Base-by-base conservation (phyloP, 1,284 basidiomycete species). In the Volvariella volvacea region DNA sequence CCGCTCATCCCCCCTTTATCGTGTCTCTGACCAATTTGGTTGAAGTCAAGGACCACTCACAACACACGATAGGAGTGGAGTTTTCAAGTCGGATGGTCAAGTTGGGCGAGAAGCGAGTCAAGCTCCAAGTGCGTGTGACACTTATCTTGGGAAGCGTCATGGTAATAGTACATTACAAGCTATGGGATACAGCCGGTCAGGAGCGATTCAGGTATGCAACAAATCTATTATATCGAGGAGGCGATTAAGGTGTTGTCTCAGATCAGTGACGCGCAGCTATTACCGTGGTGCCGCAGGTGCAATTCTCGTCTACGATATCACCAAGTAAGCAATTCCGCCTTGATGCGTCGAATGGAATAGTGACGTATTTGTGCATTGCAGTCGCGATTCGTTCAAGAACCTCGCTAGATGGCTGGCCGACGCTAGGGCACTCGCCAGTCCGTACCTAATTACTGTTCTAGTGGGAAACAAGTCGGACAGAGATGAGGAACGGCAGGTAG, bases 171-270 rank as follows among this genome's bases (percentile, higher is more conserved):
- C 44, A 52, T 57, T 12, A 28, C 25, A 12, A 96, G 88, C 68
- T 96, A 43, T 97, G 93, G 93, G 93, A 96, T 65, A 96, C 92
- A n/a, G 92, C 92, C 31, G 92, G 92, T 15, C 93, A 96, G 66
- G 93, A 96, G 65, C 76, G 93, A 50, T 96, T 96, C 62, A 78
- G 91, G 80, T 88, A 49, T 46, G 73, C 45, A 37, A 39, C 46
- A 17, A 22, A 37, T 40, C 38, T 39, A 20, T 6, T 32, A 12
- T 6, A 28, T 28, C 39, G 34, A 36, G 25, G 32, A 32, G 39
- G 15, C 42, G 30, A 45, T 37, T 6, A 43, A 16, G 15, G 14
- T 34, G 47, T 41, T 36, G 46, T 39, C 41, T 15, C 54, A 89
- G 92, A 55, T 94, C 91, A n/a, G 95, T 99, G 12, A 98, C 95